Base-by-base conservation (phyloP, 2,329 filamentous ascomycete species). In the Mycosphaerella arachidis region DNA sequence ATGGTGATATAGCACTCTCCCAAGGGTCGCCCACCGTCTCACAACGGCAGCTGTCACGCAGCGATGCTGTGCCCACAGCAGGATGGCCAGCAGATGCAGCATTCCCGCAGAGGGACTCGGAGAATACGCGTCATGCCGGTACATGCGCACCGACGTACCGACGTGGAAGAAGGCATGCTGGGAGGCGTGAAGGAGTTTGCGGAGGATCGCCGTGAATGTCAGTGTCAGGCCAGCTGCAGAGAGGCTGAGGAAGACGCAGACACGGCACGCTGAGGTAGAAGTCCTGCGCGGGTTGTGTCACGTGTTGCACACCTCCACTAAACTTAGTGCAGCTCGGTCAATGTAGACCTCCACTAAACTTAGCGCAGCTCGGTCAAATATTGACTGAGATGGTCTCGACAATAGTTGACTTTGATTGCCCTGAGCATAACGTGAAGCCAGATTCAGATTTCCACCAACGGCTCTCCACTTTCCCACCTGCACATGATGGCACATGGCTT, bases 41-140 rank as follows among this genome's bases (percentile, higher is more conserved):
- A 48, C 27, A 16, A 18, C 18, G 16, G 50, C 50, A 52, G 37
- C 48, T 31, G n/a, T 5, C 31, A 27, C 16, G 40, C 27, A 31
- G 27, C 10, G 24, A 24, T 24, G 24, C 24, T 24, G 24, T 24
- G 31, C 2, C 13, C 24, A 48, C 10, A n/a, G 16, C 48, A 51
- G 55, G 46, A n/a, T 24, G 8, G 48, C 48, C 1, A 24, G 24
- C 24, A 24, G 24, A 24, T 3, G 24, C 24, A 1, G 24, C 24
- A 24, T 24, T 24, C 24, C 24, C 24, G 24, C 24, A 24, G 24
- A 24, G 24, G 24, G 3, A 24, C 48, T 61, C 62, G 63, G 63
- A 62, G 57, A 66, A 64, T 62, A 66, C 63, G 63, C 63, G 63
- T 66, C 63, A 66, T 66, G 63, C 61, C 59, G 62, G 57, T 33